Percentiles rank a stretch among this genome's conserved stretches.
phyloP scores from a whole-genome alignment of 2,329 filamentous ascomycete genomes.

The Shiraia sp. region DNA sequence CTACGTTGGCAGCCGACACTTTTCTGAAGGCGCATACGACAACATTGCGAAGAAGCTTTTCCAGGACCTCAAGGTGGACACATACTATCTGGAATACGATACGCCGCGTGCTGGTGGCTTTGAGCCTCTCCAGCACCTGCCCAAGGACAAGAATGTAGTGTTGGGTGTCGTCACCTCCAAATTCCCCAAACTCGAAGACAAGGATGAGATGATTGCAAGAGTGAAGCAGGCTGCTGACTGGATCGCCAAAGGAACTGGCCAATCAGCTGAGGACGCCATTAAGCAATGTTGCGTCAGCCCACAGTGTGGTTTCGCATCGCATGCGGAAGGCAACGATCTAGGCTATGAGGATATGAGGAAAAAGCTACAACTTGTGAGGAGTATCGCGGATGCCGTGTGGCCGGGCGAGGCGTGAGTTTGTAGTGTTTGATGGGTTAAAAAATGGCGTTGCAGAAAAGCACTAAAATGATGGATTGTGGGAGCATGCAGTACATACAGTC shows the following conservation, averaged over 20 bases:
- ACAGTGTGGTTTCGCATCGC: slow-evolving; percentile 60
- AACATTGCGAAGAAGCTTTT: slow-evolving; percentile 50
- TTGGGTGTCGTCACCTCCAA: slow-evolving; percentile 53
- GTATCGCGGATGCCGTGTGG: slow-evolving; percentile 76
- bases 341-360: slow-evolving; percentile 71
- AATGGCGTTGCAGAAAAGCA: background rate
- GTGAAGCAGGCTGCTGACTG: slow-evolving; percentile 62
- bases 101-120: slow-evolving; percentile 54
- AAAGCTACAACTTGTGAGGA: slow-evolving; percentile 71
- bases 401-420: slow-evolving; percentile 49
- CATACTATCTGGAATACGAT: slow-evolving; percentile 51
- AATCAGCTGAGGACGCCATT: slow-evolving; percentile 68
- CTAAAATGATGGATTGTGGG: background rate
- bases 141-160: slow-evolving; percentile 53
- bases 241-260: slow-evolving; percentile 68
- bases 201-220: slow-evolving; percentile 52
- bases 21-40: slow-evolving; percentile 54
- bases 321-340: slow-evolving; percentile 73
- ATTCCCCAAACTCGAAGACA: slow-evolving; percentile 51
- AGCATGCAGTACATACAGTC: too few relatives aligned
- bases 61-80: slow-evolving; percentile 46
- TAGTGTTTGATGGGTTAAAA: slow-evolving; percentile 22
- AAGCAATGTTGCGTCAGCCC: slow-evolving; percentile 58
- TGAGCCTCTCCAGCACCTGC: slow-evolving; percentile 50
- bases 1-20: slow-evolving; percentile 52